Evolutionary conservation across 192 early-diverging fungal genomes (phyloP).

Genomic region (Geosiphon pyriformis): DNA sequence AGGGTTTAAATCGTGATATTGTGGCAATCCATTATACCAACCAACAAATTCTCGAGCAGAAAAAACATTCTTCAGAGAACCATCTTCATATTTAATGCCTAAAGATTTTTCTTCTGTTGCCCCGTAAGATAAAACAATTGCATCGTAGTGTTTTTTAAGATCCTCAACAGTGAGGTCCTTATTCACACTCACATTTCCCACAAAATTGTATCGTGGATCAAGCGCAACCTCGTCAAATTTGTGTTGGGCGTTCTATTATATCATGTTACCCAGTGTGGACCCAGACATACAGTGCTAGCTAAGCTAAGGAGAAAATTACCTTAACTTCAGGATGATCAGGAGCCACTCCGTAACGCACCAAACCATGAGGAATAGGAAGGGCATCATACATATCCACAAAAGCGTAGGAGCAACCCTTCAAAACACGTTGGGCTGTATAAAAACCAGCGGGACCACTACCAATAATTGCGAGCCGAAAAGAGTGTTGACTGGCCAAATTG

Average conservation of each 20-base stretch:
- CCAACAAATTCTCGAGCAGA: constrained; percentile 83
- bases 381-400: constrained; percentile 81
- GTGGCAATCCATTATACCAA: constrained; percentile 92
- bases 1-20: constrained; percentile 49
- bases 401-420: constrained; percentile 51
- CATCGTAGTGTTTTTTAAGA: constrained; percentile 62
- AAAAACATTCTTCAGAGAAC: constrained; percentile 48
- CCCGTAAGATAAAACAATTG: constrained; percentile 81
- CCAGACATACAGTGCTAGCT: neutral
- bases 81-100: constrained; percentile 63
- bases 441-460: constrained; percentile 85
- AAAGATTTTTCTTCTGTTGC: constrained; percentile 68
- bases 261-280: constrained; percentile 14
- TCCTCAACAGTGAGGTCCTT: constrained; percentile 40
- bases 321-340: constrained; percentile 98
- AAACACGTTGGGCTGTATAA: constrained; percentile 78
- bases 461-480: constrained; percentile 59
- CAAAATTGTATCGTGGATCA: constrained; percentile 64
- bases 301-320: constrained; percentile 36
- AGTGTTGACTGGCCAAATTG: neutral
- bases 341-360: constrained; percentile 92
- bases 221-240: constrained; percentile 78
- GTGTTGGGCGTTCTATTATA: constrained; percentile 69
- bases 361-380: constrained; percentile 80
- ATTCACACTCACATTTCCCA: constrained; percentile 77